These are phyloP conservation scores for Hansenula anomala DNA, from an alignment of 1,139 yeast genomes.

Conservation along the genomic window DNA sequence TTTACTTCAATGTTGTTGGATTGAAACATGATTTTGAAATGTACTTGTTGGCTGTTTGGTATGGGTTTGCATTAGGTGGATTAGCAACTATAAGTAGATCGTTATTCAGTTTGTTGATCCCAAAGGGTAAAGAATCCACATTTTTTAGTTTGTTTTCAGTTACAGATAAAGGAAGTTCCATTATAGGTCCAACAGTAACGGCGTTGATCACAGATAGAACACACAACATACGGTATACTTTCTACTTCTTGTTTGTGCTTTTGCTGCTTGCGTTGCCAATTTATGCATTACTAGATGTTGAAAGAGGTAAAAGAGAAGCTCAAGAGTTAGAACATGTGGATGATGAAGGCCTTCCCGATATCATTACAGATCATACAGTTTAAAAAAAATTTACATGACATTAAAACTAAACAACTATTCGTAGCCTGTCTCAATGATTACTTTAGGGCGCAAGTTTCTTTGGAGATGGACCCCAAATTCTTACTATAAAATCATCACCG, in stretches of 20 bases:
- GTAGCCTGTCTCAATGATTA: too few species aligned
- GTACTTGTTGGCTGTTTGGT: slow-evolving; percentile 63
- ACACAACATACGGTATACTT: slow-evolving; percentile 64
- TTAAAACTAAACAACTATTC: too few species aligned
- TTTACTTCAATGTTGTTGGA: slow-evolving; percentile 45
- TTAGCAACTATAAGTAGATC: slow-evolving; percentile 61
- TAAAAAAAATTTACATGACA: too few species aligned
- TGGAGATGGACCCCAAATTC: slow-evolving; percentile 52
- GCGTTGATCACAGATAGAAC: slow-evolving; percentile 64
- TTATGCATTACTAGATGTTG: slow-evolving; percentile 44
- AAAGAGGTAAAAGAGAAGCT: slow-evolving; percentile 52
- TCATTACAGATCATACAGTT: too few species aligned
- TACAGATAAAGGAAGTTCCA: slow-evolving; percentile 71
- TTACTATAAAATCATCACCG: slow-evolving; percentile 72
- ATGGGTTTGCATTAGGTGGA: slow-evolving; percentile 68
- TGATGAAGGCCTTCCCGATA: slow-evolving; percentile 10
- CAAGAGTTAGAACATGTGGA: slow-evolving; percentile 25
- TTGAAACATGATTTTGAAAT: slow-evolving; percentile 57
- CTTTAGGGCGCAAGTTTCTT: neutral
- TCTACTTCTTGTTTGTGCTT: slow-evolving; percentile 50
- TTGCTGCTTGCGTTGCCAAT: slow-evolving; percentile 49
- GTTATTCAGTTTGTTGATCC: slow-evolving; percentile 57
- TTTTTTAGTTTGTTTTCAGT: slow-evolving; percentile 67
- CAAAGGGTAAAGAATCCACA: slow-evolving; percentile 63
- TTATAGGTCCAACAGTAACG: slow-evolving; percentile 61